Percentiles rank a stretch among this genome's conserved stretches.
Evolutionary conservation across 2,329 filamentous ascomycete species (phyloP).

Genomic region (Scleromitrula shiraiana): DNA sequence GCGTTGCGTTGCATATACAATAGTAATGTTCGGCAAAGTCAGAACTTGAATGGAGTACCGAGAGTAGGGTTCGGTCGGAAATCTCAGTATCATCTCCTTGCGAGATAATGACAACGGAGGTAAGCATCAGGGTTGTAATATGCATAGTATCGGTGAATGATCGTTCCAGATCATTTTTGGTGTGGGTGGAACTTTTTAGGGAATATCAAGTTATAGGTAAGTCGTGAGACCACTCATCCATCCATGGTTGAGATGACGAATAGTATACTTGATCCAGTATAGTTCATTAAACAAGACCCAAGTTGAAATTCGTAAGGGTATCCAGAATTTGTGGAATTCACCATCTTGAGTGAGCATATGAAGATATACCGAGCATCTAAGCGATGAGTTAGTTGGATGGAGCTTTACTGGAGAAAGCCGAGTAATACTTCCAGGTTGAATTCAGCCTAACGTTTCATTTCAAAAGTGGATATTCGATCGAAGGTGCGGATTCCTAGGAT

Average conservation of each 20-base stretch:
- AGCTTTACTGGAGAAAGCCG: no score
- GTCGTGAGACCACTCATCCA: constrained; percentile 1
- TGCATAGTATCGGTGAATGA: constrained; percentile 8
- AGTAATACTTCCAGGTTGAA: no score
- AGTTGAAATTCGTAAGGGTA: neutral
- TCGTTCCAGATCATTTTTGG: neutral
- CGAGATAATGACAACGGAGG: neutral
- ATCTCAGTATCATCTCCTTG: constrained; percentile 6
- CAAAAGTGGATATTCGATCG: neutral
- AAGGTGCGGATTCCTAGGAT: neutral
- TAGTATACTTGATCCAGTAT: no score
- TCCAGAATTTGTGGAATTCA: neutral
- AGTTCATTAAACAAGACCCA: no score
- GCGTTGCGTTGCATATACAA: no score
- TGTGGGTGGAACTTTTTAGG: neutral
- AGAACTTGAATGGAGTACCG: constrained; percentile 8
- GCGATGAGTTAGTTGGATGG: neutral
- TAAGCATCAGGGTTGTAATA: constrained; percentile 5
- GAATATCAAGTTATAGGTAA: neutral
- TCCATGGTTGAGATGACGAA: no score
- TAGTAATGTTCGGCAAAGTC: constrained; percentile 1
- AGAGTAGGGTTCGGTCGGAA: constrained; percentile 9
- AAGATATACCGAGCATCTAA: neutral
- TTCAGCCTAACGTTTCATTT: constrained; percentile 1
- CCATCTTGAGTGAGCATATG: neutral